Conservation (phyloP, 73 alveolate genomes). For the Stentor roeselii region DNA sequence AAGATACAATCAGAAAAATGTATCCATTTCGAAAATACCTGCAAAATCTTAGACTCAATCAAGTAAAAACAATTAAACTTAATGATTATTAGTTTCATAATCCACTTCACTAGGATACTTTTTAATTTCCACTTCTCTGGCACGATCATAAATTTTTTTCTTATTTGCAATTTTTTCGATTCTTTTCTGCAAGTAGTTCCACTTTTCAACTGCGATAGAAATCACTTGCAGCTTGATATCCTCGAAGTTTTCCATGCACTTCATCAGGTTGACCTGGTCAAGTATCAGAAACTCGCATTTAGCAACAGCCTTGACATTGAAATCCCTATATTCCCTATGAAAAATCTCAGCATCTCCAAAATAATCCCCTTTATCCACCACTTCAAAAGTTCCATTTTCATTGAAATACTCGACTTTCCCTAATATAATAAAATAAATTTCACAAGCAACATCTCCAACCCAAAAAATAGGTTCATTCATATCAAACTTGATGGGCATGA, state of each 20-base stretch:
- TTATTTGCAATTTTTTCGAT: neutral
- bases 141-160: neutral
- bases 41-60: neutral
- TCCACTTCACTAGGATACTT: no score
- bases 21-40: constrained; percentile 13
- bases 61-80: no score
- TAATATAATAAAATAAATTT: no score
- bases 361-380: neutral
- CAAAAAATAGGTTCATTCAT: neutral
- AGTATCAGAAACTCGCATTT: neutral
- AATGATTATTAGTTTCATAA: no score
- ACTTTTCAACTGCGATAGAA: neutral
- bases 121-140: no score
- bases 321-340: neutral
- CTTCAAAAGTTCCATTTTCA: neutral
- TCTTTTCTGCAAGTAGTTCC: neutral
- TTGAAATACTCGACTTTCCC: neutral
- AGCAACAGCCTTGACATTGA: neutral
- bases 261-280: neutral
- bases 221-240: neutral
- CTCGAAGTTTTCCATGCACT: neutral
- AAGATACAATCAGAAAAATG: neutral
- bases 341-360: neutral
- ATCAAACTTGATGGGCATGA: neutral
- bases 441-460: neutral